These are phyloP conservation scores for Sarocladium strictum DNA, from an alignment of 2,329 filamentous ascomycete species.

Conservation along the genomic window DNA sequence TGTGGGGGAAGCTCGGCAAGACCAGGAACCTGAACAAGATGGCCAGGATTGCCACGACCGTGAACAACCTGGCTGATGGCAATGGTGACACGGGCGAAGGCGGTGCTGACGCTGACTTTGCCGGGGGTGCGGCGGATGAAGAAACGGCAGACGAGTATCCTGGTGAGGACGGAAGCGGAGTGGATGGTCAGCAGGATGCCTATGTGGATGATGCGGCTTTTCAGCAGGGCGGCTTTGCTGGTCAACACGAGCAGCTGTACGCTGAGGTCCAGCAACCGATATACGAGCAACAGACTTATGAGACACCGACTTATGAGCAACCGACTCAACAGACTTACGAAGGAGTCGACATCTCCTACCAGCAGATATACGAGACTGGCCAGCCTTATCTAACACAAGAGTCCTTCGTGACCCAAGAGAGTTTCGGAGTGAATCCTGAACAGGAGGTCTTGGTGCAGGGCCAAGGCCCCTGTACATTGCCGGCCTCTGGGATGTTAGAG, in stretches of 20 bases:
- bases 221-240: background rate
- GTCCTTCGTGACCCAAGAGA: background rate
- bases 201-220: background rate
- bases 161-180: background rate
- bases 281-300: constrained; percentile 1
- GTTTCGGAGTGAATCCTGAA: background rate
- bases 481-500: background rate
- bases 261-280: background rate
- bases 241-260: background rate
- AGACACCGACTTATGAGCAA: background rate
- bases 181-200: background rate
- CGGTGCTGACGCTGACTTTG: constrained; percentile 5
- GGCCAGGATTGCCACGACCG: constrained; percentile 9
- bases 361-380: background rate
- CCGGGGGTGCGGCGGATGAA: background rate
- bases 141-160: background rate
- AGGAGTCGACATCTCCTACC: background rate
- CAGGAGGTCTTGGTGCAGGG: background rate
- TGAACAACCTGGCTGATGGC: constrained; percentile 10
- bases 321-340: too few relatives aligned
- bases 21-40: constrained; percentile 20
- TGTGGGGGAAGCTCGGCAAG: constrained; percentile 21
- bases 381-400: too few relatives aligned
- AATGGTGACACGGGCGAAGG: constrained; percentile 13
- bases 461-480: background rate